Base-by-base conservation (phyloP, 2,329 filamentous ascomycete genomes). In the Graphilbum fragrans region DNA sequence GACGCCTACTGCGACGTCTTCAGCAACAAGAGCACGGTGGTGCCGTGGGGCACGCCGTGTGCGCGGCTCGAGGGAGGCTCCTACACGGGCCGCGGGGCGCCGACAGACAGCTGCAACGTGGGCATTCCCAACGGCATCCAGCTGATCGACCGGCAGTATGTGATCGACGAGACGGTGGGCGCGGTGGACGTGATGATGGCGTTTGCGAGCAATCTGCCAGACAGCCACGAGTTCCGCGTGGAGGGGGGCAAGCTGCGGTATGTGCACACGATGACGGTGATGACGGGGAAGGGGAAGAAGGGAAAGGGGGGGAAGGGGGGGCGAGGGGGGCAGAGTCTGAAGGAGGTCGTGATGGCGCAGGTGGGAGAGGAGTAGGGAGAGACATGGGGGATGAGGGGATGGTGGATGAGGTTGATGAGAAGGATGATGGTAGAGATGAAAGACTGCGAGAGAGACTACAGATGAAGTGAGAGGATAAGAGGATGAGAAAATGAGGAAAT, bases 1-100 rank as follows among this genome's bases (percentile, higher is more conserved):
- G 60, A 63, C 44, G 58, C 59, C 5, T 61, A 62, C 46, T 49
- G 60, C 18, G 55, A 58, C 43, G 53, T 62, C 50, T 62, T 58
- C 53, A 53, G 41, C 41, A 54, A 57, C 47, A 50, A 47, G 36
- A 56, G 47, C 18, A 42, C 50, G 21, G 49, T 47, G 1, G 57
- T 63, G n/a, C 58, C 60, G 0, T 63, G 58, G 58, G 58, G 57
- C 16, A 55, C 48, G 23, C 58, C 58, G 1, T 62, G 60, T 44
- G 49, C 42, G 2, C 53, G 60, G 4, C 49, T 55, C 4, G 54
- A 56, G 35, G 55, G 53, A 3, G 48, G 49, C 8, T 46, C 52
- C 48, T 48, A 57, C 39, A 54, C 52, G 14, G 52, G 51, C 3
- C 46, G 42, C 23, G 50, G 49, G n/a, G 10, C n/a, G 10, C 37